phyloP scores from a whole-genome alignment of 768 basidiomycete species.

The Rhodotorula babjevae region DNA sequence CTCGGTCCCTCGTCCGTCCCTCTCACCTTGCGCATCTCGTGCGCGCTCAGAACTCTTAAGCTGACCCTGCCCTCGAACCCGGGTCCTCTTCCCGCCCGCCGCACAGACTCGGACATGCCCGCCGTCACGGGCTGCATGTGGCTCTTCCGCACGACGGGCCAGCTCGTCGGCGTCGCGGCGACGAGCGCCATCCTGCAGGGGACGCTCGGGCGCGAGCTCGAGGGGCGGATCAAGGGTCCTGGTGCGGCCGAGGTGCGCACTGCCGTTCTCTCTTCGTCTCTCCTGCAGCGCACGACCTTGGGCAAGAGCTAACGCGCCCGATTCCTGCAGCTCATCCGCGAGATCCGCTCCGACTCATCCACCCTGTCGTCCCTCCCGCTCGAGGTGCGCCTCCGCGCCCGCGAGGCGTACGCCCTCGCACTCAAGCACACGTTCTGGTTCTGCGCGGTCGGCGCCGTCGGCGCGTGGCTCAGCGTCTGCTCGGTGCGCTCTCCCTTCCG shows the following conservation, averaged over 20 bases:
- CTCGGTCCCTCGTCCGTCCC: no score
- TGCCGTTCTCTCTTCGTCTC: no score
- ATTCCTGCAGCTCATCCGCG: constrained; percentile 57
- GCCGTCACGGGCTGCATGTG: constrained; percentile 49
- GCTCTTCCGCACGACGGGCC: constrained; percentile 78
- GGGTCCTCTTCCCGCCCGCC: no score
- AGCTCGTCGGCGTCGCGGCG: constrained; percentile 89
- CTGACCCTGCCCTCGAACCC: no score
- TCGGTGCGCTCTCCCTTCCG: constrained; percentile 52
- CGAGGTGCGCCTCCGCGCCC: constrained; percentile 55
- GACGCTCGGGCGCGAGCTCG: constrained; percentile 64
- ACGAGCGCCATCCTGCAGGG: constrained; percentile 77
- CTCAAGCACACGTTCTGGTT: constrained; percentile 61
- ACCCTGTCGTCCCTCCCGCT: constrained; percentile 63
- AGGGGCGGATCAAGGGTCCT: constrained; percentile 67
- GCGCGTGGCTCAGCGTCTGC: constrained; percentile 48
- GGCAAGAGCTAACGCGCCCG: no score
- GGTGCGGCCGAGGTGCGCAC: constrained; percentile 66
- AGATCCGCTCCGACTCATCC: constrained; percentile 59
- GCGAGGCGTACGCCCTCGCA: constrained; percentile 60
- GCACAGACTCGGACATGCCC: constrained; percentile 7
- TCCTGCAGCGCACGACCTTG: no score
- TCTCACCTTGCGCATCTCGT: no score
- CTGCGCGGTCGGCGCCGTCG: constrained; percentile 62
- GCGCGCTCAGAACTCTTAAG: no score